Evolutionary conservation across 108 stramenopile genomes (phyloP).

Genomic region (Craspedostauros australis): DNA sequence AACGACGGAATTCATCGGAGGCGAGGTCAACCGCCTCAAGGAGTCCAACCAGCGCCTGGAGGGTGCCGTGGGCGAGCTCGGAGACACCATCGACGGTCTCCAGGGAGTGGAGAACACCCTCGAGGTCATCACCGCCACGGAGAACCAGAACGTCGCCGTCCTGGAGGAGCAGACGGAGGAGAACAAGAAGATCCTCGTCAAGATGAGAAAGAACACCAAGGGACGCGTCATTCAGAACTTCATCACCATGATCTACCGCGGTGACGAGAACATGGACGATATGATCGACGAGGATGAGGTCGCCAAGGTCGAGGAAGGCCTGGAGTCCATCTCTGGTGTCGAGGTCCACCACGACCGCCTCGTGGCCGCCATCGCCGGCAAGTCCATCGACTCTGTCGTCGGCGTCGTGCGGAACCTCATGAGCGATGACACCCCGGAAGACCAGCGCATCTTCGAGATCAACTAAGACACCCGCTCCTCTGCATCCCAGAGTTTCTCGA

Average conservation of each 20-base stretch:
- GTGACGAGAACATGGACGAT: constrained; percentile 40
- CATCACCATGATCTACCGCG: constrained; percentile 49
- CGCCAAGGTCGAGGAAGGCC: constrained; percentile 32
- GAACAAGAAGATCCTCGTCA: constrained; percentile 45
- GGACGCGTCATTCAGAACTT: constrained; percentile 66
- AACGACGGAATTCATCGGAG: constrained; percentile 40
- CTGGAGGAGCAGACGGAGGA: constrained; percentile 61
- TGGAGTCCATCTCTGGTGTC: constrained; percentile 57
- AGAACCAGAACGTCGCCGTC: constrained; percentile 51
- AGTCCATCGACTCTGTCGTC: constrained; percentile 47
- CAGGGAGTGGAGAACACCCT: constrained; percentile 64
- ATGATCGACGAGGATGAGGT: constrained; percentile 58
- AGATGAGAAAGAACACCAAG: constrained; percentile 53
- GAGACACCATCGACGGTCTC: constrained; percentile 45
- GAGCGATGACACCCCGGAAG: constrained; percentile 34
- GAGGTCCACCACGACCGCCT: constrained; percentile 49
- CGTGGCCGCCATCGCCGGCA: constrained; percentile 35
- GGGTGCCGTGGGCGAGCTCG: constrained; percentile 49
- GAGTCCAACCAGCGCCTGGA: constrained; percentile 46
- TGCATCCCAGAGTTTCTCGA: no score
- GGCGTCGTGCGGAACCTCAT: constrained; percentile 65
- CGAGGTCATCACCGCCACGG: constrained; percentile 54
- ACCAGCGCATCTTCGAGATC: constrained; percentile 51
- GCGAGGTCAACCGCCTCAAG: constrained; percentile 50
- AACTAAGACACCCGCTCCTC: no score